Base-by-base conservation (phyloP, 768 basidiomycete species). In the Collybia mongolica region DNA sequence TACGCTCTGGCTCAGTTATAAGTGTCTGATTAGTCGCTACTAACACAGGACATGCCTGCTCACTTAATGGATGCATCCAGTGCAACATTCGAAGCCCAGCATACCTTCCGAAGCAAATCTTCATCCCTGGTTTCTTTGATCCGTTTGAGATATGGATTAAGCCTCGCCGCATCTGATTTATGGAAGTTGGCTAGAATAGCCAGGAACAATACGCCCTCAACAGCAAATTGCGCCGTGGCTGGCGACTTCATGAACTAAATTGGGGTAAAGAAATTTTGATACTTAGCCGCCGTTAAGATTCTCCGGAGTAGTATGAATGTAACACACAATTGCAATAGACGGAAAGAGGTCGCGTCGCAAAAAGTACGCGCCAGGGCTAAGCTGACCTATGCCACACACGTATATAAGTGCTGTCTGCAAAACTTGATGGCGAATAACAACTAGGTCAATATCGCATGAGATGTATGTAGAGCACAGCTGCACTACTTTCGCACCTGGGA, bases 301-400 rank as follows among this genome's bases (percentile, higher is more conserved):
- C 22, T 29, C 23, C 29, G 14, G 22, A 18, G 18, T 12, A 24
- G 37, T 24, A 19, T 46, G n/a, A 20, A 23, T 18, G 36, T 8
- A 6, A 70, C 78, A 39, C 46, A 80, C 84, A 17, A 70, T 66
- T 17, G 69, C 65, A 20, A 86, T 72, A 1, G 77, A 70, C 3
- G 83, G 76, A 58, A 81, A 86, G 17, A 87, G 67, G 60, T 88
- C 81, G 37, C 70, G 69, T 9, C 83, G 78, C 12, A 88, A 72
- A 41, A 88, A 81, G 58, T 87, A 88, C 6, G 86, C 87, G 8
- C 84, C 86, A 0, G 84, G 82, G 56, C 86, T 89, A 14, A 84
- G 72, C 55, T 88, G 76, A 9, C 72, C 76, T 44, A 85, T 71
- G 8, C 81, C 75, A 48, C 83, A 81, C 60, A 80, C 73, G 55